Conservation (phyloP, 257 asterid species). For the Thymus mandschuricus region DNA sequence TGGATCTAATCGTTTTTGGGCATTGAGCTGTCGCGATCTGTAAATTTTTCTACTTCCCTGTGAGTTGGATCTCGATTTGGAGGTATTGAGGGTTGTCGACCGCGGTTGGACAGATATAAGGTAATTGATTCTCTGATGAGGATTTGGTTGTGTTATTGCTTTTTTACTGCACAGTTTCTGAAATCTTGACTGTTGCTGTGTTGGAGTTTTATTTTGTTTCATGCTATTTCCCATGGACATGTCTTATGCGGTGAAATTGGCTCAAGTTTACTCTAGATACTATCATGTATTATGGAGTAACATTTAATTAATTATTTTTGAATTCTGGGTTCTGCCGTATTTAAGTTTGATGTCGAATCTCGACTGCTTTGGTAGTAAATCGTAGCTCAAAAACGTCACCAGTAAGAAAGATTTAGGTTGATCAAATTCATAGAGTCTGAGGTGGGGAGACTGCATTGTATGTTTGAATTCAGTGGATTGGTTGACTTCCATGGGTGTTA, state of each 20-base stretch:
- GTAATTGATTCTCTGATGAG: conserved; percentile 19
- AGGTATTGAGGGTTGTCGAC: neutral
- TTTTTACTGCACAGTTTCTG: neutral
- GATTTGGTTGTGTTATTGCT: neutral
- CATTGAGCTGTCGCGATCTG: conserved; percentile 17
- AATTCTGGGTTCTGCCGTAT: too few species aligned
- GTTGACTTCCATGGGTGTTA: neutral
- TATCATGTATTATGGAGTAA: too few species aligned
- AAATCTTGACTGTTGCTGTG: neutral
- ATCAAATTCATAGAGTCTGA: neutral
- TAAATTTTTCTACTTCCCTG: conserved; percentile 25
- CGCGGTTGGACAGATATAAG: conserved; percentile 25
- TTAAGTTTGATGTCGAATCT: too few species aligned
- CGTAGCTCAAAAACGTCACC: too few species aligned
- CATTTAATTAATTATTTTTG: neutral
- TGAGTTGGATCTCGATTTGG: conserved; percentile 32
- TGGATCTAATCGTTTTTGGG: conserved; percentile 26
- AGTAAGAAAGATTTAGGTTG: neutral
- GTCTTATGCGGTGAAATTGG: neutral
- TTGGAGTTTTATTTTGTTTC: neutral
- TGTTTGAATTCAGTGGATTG: neutral
- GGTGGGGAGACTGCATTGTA: neutral
- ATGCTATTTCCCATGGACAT: neutral
- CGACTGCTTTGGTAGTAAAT: too few species aligned
- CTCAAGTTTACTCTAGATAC: neutral